Base-by-base conservation (phyloP, 805 yeast genomes). In the Candida oleophila region DNA sequence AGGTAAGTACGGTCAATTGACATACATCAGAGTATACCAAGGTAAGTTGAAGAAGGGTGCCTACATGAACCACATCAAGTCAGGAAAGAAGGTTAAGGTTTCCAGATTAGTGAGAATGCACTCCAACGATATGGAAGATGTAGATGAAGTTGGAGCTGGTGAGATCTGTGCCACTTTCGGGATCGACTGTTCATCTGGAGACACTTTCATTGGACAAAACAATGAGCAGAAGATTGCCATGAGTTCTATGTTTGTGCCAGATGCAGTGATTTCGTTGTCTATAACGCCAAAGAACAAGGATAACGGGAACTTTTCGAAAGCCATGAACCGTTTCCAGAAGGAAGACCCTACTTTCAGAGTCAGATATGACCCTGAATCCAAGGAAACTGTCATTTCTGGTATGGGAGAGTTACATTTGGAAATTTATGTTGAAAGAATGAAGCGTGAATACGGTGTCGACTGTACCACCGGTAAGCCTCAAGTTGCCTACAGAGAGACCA, bases 141-240 rank as follows among this genome's bases (percentile, higher is more conserved):
- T 89, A 42, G 87, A 84, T 42, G 97, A 91, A 71, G 85, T 89
- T 61, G 94, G 92, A 19, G 92, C 98, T 25, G 99, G 99, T 66
- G 99, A 94, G 74, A 94, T 94, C 59, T 94, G 99, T 74, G 99
- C 99, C 46, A 92, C 98, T 48, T 94, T 94, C 60, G 99, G 99
- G 71, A 88, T 94, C 56, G 99, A 94, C 68, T 94, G 99, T 78
- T 84, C 98, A 9, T 94, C 99, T 12, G 99, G 99, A 62, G 99
- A 94, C 63, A 89, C 98, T 12, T 94, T 94, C 69, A 85, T 96
- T 40, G 96, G 89, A 55, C 96, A 94, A 45, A 64, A 62, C 47
- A 53, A 66, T 15, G 75, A 78, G 12, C 74, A 83, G 46, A 76
- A 83, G 58, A 85, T 87, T 58, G 84, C 99, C 46, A 92, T 94